Base-by-base conservation (phyloP, 495 filamentous ascomycete genomes). In the Sordaria brevicollis region DNA sequence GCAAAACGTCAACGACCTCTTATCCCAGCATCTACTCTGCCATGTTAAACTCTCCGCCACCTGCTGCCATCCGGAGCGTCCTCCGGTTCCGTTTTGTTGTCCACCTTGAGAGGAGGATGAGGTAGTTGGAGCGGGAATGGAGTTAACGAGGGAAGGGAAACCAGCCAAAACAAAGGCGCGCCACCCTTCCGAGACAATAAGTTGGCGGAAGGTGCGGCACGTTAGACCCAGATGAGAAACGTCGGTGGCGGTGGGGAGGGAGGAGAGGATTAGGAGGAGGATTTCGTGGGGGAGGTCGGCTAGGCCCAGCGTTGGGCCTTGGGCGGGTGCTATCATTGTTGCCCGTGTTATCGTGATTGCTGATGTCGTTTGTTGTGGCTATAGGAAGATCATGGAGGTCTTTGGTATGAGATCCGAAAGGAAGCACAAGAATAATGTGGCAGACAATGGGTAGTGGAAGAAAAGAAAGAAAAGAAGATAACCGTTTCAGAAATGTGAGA, bases 1-100 rank as follows among this genome's bases (percentile, higher is more conserved):
- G 13, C 76, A 73, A 62, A 82, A 75, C 68, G 74, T 71, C 37
- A 84, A 69, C 6, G 78, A 70, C 7, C 81, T 74, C 7, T 72
- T 76, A 31, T 83, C 82, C 83, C 83, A 85, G 70, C 79, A 80
- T 4, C 82, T 74, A 17, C 78, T 79, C 67, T 84, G 83, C 39
- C 74, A 79, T 2, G 81, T 84, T 57, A 83, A 67, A 0, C 76
- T 75, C 3, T 76, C 74, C 11, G 82, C 83, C 17, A 81, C 70
- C 15, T 78, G 70, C 8, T 41, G 71, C 81, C 81, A 83, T 13
- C 77, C 76, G 15, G 38, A n/a, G 66, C 68, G 13, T 13, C 39
- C n/a, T 43, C 39, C 7, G 19, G 6, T 10, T 43, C 39, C n/a
- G 10, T 1, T 43, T 4, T 39, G 37, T n/a, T 39, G 37, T 39